Evolutionary conservation across 2,329 filamentous ascomycete species (phyloP), one percentile per base, ranked within the genome.

Genomic region (Fusarium robinianum): DNA sequence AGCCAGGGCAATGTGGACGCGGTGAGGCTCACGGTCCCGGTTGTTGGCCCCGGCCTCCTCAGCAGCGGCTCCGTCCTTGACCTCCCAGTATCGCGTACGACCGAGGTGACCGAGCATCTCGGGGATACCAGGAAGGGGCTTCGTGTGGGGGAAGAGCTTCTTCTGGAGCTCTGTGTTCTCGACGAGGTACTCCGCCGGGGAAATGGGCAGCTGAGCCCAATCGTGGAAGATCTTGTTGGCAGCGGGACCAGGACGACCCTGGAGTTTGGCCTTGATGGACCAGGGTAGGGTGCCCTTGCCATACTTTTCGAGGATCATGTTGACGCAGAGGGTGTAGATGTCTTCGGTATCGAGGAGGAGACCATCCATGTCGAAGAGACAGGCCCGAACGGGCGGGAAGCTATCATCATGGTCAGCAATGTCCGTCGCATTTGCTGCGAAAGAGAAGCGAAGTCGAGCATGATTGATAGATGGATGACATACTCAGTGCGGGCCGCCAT

Each of bases 281-380:
- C 94, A 97, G 1, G 94, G 92, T n/a, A 97, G 75, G 10, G 73
- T 67, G 1, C 88, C 86, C 35, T 82, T 83, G 61, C 78, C 80
- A 68, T 94, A 89, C 63, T 87, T 83, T 43, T 78, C 75, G 25
- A 99, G 84, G 24, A 97, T 80, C 16, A 82, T 75, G 71, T 99
- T 96, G 49, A 90, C 87, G 69, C 88, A 87, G 17, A 80, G 66
- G 0, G 90, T 94, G 75, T 97, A 97, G 42, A 83, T 69, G 61
- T 97, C 94, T 74, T 97, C 94, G 22, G 88, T 90, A 70, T 97
- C 85, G 65, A 99, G 87, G 14, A 99, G 81, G 23, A 99, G 85
- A 49, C 94, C 94, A 70, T 99, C 94, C 91, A 97, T 96, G 75
- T 99, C 94, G 68, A 99, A 97, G 55, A 99, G 84, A 70, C 91